Evolutionary conservation across 768 basidiomycete species (phyloP).

Genomic region (Pisolithus microcarpus): DNA sequence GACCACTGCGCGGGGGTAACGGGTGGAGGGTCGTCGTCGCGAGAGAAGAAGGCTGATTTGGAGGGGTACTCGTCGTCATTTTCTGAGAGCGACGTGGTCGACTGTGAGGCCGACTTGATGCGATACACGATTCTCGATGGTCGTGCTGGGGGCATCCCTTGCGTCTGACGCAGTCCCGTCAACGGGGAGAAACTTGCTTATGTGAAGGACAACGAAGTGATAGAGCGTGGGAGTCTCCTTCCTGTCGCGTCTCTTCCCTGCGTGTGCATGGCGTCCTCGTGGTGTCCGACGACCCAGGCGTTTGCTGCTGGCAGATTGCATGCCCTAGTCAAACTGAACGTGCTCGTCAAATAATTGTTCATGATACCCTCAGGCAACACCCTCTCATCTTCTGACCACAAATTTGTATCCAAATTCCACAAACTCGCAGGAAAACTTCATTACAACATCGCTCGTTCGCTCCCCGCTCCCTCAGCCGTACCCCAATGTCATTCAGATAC

Average conservation of each 20-base stretch:
- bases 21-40: constrained; percentile 32
- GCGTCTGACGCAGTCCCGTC: too few relatives aligned
- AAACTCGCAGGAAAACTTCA: constrained; percentile 6
- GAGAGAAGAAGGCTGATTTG: constrained; percentile 36
- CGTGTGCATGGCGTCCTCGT: background rate
- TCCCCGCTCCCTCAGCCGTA: background rate
- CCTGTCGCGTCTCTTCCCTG: background rate
- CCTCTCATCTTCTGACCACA: background rate
- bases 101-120: constrained; percentile 51
- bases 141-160: constrained; percentile 17
- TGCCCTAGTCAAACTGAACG: constrained; percentile 1
- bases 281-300: background rate
- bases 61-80: constrained; percentile 61
- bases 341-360: constrained; percentile 1
- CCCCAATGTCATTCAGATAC: constrained; percentile 1
- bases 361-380: constrained; percentile 12
- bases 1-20: constrained; percentile 60
- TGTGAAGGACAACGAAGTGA: too few relatives aligned
- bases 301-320: background rate
- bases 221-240: constrained; percentile 2
- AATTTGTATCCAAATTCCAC: constrained; percentile 2
- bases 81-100: constrained; percentile 73
- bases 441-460: background rate
- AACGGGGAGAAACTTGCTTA: too few relatives aligned
- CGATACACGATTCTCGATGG: constrained; percentile 31